These are phyloP conservation scores for Ustilago hordei DNA, from an alignment of 1,284 basidiomycete genomes.

Conservation along the genomic window DNA sequence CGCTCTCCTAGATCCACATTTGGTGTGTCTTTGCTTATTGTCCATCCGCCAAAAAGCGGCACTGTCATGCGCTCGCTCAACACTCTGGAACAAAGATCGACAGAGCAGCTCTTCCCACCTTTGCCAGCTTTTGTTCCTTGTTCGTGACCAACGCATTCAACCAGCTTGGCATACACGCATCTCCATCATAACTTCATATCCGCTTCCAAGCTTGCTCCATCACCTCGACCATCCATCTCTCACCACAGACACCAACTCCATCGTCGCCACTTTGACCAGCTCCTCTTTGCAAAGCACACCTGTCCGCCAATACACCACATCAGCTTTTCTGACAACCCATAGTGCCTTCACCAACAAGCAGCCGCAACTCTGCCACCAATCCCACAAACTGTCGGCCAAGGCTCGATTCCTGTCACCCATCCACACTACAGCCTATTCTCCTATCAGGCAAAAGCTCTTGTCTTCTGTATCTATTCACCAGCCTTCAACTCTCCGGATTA, in stretches of 20 bases:
- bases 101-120: constrained; percentile 4
- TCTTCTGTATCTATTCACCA: not conserved
- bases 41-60: constrained; percentile 3
- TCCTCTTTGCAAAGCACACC: too few species aligned
- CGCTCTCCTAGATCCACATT: constrained; percentile 1
- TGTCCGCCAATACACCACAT: too few species aligned
- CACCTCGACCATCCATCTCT: not conserved
- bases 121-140: not conserved
- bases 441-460: too few species aligned
- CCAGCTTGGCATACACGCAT: not conserved
- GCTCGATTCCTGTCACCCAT: not conserved
- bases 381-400: not conserved
- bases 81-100: constrained; percentile 5
- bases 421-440: not conserved
- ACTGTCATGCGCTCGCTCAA: not conserved
- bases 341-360: too few species aligned
- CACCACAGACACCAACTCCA: not conserved
- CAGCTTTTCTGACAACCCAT: too few species aligned
- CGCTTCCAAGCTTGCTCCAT: not conserved
- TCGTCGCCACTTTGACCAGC: too few species aligned
- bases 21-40: not conserved
- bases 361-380: not conserved
- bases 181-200: constrained; percentile 2
- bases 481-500: not conserved
- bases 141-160: not conserved